Conservation (phyloP, 306 rosid genomes). For the Sicyos edulis region DNA sequence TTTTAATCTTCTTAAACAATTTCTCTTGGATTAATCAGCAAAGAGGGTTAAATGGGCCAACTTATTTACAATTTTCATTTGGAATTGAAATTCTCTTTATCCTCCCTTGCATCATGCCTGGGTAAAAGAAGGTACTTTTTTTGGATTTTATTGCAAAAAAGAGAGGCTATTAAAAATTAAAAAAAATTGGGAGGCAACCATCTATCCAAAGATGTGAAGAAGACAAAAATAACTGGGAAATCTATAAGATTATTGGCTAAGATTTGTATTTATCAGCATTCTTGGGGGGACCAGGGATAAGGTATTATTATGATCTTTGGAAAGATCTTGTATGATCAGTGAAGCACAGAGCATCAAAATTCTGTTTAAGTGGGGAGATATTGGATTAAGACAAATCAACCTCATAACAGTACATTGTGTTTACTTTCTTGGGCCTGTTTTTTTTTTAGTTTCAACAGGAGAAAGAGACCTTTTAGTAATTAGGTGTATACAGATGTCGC, state of each 20-base stretch:
- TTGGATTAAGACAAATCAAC: constrained; percentile 7
- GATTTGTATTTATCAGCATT: constrained; percentile 5
- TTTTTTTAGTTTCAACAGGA: too few species aligned
- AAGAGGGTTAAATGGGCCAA: neutral
- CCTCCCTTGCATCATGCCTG: neutral
- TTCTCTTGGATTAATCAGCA: neutral
- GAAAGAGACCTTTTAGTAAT: too few species aligned
- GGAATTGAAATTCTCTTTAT: neutral
- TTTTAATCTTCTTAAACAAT: neutral
- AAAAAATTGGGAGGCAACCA: neutral
- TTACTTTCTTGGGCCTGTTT: too few species aligned
- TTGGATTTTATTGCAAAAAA: neutral
- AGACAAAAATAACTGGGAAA: neutral
- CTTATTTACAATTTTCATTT: neutral
- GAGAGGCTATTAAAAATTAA: too few species aligned
- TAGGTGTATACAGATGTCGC: too few species aligned
- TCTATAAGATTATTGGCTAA: constrained; percentile 9
- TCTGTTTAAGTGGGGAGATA: neutral
- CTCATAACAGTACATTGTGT: neutral
- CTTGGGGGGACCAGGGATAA: neutral
- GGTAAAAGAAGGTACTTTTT: neutral
- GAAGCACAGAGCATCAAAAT: constrained; percentile 2
- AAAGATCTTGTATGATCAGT: constrained; percentile 9
- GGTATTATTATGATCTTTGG: constrained; percentile 1
- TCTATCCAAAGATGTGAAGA: neutral